Evolutionary conservation across 176 grass and related monocot species (phyloP).

Genomic region (Aegilops speltoides): DNA sequence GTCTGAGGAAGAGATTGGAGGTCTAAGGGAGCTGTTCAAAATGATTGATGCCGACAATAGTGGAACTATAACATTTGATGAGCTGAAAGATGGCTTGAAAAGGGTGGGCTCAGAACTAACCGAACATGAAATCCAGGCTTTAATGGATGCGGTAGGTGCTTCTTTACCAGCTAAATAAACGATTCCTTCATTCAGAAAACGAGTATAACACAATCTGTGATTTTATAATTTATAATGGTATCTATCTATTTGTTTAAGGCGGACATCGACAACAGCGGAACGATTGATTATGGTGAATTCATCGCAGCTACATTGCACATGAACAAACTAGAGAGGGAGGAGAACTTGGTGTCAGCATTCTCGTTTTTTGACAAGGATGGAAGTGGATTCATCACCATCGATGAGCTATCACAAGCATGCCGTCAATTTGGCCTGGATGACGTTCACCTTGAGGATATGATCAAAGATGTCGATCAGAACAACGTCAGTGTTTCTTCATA

Average conservation of each 20-base stretch:
- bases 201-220: neutral
- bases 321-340: conserved; percentile 95
- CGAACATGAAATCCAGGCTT: conserved; percentile 83
- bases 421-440: conserved; percentile 77
- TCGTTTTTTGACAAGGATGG: conserved; percentile 94
- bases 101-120: conserved; percentile 95
- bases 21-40: conserved; percentile 94
- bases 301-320: conserved; percentile 91
- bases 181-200: neutral
- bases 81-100: conserved; percentile 94
- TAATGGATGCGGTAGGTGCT: conserved; percentile 82
- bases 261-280: conserved; percentile 86
- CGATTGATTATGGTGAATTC: conserved; percentile 93
- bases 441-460: conserved; percentile 94
- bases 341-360: conserved; percentile 87
- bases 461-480: conserved; percentile 85
- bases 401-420: conserved; percentile 91
- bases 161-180: conserved; percentile 15
- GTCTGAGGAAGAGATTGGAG: conserved; percentile 98
- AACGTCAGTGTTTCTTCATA: conserved; percentile 50
- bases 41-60: conserved; percentile 98
- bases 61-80: conserved; percentile 98
- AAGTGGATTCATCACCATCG: conserved; percentile 93
- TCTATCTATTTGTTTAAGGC: conserved; percentile 49
- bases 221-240: neutral